A percentile compares a stretch with the other conserved stretches of the same genome.
phyloP scores from a whole-genome alignment of 768 basidiomycete species.

The Suillus luteus region DNA sequence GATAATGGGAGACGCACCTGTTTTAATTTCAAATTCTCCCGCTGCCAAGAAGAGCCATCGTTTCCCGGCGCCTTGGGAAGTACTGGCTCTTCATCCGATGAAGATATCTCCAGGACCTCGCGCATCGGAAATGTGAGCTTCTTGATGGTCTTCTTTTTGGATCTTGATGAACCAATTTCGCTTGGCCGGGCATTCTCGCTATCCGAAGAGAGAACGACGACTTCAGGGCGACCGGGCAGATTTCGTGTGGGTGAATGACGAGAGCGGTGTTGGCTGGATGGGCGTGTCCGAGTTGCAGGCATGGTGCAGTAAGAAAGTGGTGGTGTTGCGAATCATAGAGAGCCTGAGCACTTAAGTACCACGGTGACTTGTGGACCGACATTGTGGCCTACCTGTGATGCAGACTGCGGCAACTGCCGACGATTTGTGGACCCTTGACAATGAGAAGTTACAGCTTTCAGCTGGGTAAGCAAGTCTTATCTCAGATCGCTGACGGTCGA shows the following conservation, averaged over 20 bases:
- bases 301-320: conserved; percentile 8
- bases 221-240: conserved; percentile 16
- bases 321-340: neutral
- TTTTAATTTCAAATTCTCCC: conserved; percentile 44
- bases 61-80: conserved; percentile 17
- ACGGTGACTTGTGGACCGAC: neutral
- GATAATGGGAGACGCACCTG: conserved; percentile 36
- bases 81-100: conserved; percentile 47
- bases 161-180: conserved; percentile 21
- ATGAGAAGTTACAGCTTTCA: too few species aligned
- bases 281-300: conserved; percentile 28
- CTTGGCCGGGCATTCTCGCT: conserved; percentile 27
- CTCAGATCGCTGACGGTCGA: too few species aligned
- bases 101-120: conserved; percentile 59
- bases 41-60: conserved; percentile 31
- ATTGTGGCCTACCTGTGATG: neutral
- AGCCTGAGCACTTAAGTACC: neutral
- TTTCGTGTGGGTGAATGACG: conserved; percentile 12
- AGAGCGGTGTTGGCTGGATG: conserved; percentile 24
- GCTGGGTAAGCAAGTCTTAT: too few species aligned
- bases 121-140: conserved; percentile 18
- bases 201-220: conserved; percentile 39
- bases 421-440: too few species aligned
- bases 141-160: conserved; percentile 12
- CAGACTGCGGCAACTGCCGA: too few species aligned